These are phyloP conservation scores for Geranium incanum DNA, from an alignment of 441 rosid genomes.

Conservation along the genomic window DNA sequence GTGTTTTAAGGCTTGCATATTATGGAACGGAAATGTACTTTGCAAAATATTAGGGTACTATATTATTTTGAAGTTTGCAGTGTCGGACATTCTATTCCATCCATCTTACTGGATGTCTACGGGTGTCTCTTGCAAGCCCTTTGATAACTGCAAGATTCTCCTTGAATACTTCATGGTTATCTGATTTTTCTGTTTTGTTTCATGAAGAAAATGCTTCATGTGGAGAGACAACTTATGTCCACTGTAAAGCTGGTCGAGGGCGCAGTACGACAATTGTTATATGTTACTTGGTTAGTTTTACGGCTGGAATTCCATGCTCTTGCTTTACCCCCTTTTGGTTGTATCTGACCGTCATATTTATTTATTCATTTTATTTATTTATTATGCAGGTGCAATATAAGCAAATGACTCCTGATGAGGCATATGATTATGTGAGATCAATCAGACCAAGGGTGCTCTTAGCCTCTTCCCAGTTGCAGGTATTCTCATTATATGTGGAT, in stretches of 20 bases:
- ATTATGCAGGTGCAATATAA: constrained; percentile 54
- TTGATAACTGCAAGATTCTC: not conserved
- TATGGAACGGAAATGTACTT: not conserved
- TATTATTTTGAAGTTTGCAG: not conserved
- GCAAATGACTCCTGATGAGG: constrained; percentile 75
- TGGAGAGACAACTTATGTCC: constrained; percentile 69
- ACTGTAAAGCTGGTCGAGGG: constrained; percentile 97
- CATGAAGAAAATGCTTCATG: constrained; percentile 49
- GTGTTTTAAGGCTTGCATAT: not conserved
- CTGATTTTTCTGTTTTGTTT: constrained; percentile 13
- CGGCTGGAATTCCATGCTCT: not conserved
- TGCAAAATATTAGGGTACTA: not conserved
- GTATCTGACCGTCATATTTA: constrained; percentile 9
- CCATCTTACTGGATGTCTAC: not conserved
- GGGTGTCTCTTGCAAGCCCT: not conserved
- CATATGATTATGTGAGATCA: constrained; percentile 72
- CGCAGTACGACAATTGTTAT: constrained; percentile 91
- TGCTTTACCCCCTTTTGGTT: not conserved
- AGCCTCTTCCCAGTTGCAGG: constrained; percentile 89
- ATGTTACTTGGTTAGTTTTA: constrained; percentile 69
- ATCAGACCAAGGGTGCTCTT: constrained; percentile 84
- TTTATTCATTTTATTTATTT: not conserved
- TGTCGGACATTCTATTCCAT: not conserved
- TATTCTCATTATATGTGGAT: constrained; percentile 20
- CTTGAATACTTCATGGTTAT: not conserved